A percentile compares a stretch with the other conserved stretches of the same genome.
These are phyloP conservation scores for Thymus quinquecostatus DNA, from an alignment of 257 asterid species.

Conservation along the genomic window DNA sequence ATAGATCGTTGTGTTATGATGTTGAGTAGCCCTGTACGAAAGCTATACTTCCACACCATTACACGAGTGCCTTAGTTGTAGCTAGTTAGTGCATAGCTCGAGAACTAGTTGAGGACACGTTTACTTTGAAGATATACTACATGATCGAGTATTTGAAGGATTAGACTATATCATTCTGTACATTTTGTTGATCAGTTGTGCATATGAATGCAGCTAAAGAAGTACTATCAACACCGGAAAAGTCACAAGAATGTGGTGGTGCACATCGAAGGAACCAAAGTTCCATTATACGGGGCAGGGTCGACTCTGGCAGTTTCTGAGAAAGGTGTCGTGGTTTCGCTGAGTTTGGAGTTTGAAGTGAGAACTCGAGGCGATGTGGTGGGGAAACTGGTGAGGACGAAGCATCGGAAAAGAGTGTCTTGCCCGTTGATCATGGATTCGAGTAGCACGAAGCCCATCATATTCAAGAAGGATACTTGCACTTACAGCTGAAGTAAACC, in stretches of 20 bases:
- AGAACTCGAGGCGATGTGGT: conserved; percentile 76
- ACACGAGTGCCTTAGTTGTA: not conserved
- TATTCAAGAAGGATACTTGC: conserved; percentile 68
- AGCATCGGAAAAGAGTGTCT: conserved; percentile 51
- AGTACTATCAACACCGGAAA: conserved; percentile 80
- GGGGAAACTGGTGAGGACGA: conserved; percentile 81
- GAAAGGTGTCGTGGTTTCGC: conserved; percentile 57
- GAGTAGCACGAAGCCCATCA: conserved; percentile 66
- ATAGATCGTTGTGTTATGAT: too few relatives aligned
- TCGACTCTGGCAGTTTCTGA: conserved; percentile 45
- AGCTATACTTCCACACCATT: too few relatives aligned
- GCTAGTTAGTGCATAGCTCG: not conserved
- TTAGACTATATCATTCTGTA: not conserved
- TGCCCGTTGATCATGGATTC: conserved; percentile 77
- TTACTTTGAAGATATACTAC: not conserved
- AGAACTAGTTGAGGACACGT: not conserved
- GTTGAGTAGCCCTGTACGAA: too few relatives aligned
- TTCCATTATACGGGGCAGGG: conserved; percentile 93
- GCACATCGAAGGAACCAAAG: conserved; percentile 67
- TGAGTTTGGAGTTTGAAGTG: conserved; percentile 62
- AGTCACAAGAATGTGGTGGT: conserved; percentile 61
- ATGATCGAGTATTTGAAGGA: not conserved
- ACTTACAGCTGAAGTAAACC: conserved; percentile 49
- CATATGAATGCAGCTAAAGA: conserved; percentile 58
- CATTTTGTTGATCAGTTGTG: not conserved